These are phyloP conservation scores for Biscutella laevigata DNA, from an alignment of 441 rosid genomes.

Conservation along the genomic window DNA sequence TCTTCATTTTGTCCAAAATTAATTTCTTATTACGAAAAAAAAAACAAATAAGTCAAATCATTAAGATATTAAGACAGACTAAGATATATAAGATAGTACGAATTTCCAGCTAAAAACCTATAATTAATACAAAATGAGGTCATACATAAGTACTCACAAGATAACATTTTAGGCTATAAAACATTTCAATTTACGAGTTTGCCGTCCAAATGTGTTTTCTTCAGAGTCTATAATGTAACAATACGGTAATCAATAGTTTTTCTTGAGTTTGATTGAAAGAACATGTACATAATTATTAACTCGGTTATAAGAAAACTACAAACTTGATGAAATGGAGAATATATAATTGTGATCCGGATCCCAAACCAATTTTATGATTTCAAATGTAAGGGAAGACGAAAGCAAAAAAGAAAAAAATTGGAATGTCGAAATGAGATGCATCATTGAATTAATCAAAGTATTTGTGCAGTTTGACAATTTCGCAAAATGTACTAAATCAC, in stretches of 20 bases:
- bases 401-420: too few species aligned
- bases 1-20: neutral
- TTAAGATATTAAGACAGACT: constrained; percentile 6
- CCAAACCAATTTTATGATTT: too few species aligned
- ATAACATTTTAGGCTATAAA: neutral
- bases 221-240: neutral
- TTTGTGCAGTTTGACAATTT: too few species aligned
- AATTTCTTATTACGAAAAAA: too few species aligned
- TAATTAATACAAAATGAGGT: neutral
- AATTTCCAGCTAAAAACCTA: constrained; percentile 18
- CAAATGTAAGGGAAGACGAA: too few species aligned
- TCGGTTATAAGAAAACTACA: neutral
- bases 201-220: constrained; percentile 11
- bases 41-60: constrained; percentile 17
- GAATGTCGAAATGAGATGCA: too few species aligned
- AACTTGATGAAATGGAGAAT: neutral
- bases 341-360: too few species aligned
- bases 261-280: too few species aligned
- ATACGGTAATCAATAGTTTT: neutral
- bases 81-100: neutral
- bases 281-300: too few species aligned
- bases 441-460: too few species aligned
- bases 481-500: neutral
- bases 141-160: neutral
- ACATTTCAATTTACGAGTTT: neutral